Evolutionary conservation across 345 rosid genomes (phyloP), one percentile per base, ranked within the genome.

Genomic region (Lumnitzera littorea): DNA sequence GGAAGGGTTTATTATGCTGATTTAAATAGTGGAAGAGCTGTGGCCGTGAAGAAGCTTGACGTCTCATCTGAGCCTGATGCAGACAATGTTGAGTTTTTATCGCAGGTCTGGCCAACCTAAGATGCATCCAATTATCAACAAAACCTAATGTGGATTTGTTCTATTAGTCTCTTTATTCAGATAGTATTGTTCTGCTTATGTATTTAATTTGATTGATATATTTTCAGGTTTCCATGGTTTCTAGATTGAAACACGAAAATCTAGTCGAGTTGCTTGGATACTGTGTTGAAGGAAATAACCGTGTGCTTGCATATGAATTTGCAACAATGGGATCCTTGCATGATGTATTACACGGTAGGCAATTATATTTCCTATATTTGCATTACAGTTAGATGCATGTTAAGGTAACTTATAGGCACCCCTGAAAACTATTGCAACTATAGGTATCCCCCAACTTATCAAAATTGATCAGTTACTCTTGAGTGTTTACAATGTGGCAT

Each of bases 241-340:
- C 83, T 46, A 67, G 67, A 57, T 59, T 79, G 70, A 76, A 70
- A 61, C 67, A 76, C 48, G 78, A 79, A 29, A 73, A 79, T 62
- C 46, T 76, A 58, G 80, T 79, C 3, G 74, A 76, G 67, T 62
- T 76, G 72, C 74, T 63, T 10, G 83, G 80, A n/a, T 79, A 79
- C 56, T 73, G 74, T 62, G 72, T 76, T 23, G 80, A 73, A 55
- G 83, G 76, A 66, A 73, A 70, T 67, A 55, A 64, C 15, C 71
- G 76, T 47, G 74, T 76, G 71, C 83, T 79, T 60, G 78, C 72
- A 14, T 76, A 79, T 62, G 83, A 79, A 46, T 79, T 79, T 60
- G 83, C 83, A 6, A 79, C 80, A 46, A 78, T 79, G 83, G 83
- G 83, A 50, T 79, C 83, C 31, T 73, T 79, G 15, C 83, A 79